Conservation (phyloP, 306 rosid genomes). For the Clitoria ternatea region DNA sequence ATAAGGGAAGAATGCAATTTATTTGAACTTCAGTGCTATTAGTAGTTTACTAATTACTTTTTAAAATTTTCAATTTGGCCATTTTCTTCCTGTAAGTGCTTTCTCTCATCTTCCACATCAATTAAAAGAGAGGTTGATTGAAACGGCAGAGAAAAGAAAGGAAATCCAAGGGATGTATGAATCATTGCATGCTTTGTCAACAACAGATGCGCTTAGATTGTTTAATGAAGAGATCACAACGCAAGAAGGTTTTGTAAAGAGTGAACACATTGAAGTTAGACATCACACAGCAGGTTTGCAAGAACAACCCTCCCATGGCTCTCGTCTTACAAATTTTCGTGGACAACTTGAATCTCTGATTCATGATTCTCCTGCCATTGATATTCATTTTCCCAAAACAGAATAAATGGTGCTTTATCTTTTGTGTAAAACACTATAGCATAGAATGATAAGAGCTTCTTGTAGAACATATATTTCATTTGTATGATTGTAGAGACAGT, state of each 20-base stretch:
- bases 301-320: slow-evolving; percentile 30
- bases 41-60: not conserved
- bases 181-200: slow-evolving; percentile 60
- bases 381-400: slow-evolving; percentile 30
- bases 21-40: not conserved
- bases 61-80: not conserved
- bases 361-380: slow-evolving; percentile 41
- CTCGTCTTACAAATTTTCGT: slow-evolving; percentile 33
- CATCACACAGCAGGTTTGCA: slow-evolving; percentile 10
- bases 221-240: slow-evolving; percentile 46
- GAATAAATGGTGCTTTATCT: slow-evolving; percentile 17
- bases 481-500: not conserved
- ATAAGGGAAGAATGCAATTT: not conserved
- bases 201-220: slow-evolving; percentile 53
- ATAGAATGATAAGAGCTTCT: slow-evolving; percentile 14
- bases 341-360: slow-evolving; percentile 52
- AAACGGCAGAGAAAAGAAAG: slow-evolving; percentile 42
- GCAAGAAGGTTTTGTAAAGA: slow-evolving; percentile 27
- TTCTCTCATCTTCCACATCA: slow-evolving; percentile 65
- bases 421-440: not conserved
- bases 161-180: slow-evolving; percentile 55
- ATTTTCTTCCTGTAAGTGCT: slow-evolving; percentile 43
- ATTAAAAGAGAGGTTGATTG: slow-evolving; percentile 55
- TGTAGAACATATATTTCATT: not conserved
- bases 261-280: slow-evolving; percentile 25